Evolutionary conservation across 352 stramenopile species (phyloP).

Genomic region (Pythium phragmitis): DNA sequence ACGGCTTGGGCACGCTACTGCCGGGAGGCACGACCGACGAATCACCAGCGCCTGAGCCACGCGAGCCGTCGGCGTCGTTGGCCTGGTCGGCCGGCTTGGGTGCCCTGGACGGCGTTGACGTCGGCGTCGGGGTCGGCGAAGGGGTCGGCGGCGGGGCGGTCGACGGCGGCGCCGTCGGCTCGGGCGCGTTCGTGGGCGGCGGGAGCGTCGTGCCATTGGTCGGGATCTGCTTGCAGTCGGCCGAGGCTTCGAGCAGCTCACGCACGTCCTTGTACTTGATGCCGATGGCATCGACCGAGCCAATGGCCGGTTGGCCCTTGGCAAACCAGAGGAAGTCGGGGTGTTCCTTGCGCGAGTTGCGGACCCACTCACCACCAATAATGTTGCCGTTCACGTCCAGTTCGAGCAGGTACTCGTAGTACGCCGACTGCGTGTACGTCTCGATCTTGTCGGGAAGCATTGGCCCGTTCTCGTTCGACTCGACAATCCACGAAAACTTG

Average conservation of each 20-base stretch:
- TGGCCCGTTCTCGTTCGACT: conserved; percentile 39
- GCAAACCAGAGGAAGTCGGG: conserved; percentile 74
- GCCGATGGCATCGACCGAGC: conserved; percentile 11
- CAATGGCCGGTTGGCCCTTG: background rate
- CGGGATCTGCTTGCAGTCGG: conserved; percentile 1
- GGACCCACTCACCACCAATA: conserved; percentile 70
- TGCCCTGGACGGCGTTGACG: conserved; percentile 3
- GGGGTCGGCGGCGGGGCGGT: background rate
- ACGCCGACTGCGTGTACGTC: conserved; percentile 27
- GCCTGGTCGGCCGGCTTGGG: conserved; percentile 4
- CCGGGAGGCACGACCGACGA: background rate
- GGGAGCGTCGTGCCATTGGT: background rate
- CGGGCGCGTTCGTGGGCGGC: background rate
- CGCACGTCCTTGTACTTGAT: conserved; percentile 23
- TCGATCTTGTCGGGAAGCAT: conserved; percentile 26
- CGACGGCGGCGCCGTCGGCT: background rate
- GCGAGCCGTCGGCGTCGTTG: conserved; percentile 9
- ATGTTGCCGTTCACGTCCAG: conserved; percentile 57
- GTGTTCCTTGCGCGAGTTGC: conserved; percentile 47
- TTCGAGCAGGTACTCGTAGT: conserved; percentile 60
- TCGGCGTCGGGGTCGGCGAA: background rate
- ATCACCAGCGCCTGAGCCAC: background rate
- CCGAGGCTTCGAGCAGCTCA: conserved; percentile 15
- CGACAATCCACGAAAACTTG: conserved; percentile 43
- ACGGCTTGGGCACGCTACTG: conserved; percentile 5